Base-by-base conservation (phyloP, 768 basidiomycete genomes). In the Hysterangium stoloniferum region DNA sequence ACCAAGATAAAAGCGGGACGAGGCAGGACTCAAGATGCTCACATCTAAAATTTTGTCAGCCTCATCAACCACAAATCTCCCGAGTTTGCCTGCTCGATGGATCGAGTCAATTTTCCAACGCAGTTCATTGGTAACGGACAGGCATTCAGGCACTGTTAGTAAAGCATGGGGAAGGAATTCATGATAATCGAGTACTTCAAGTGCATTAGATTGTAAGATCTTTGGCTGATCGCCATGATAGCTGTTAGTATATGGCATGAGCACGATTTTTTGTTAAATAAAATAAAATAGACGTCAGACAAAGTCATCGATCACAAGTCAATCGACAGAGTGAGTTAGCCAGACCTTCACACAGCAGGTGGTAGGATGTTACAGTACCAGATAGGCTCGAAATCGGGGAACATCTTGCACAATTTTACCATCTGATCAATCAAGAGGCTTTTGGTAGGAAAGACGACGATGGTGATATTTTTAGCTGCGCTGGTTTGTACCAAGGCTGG, bases 361-460 rank as follows among this genome's bases (percentile, higher is more conserved):
- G n/a, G n/a, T n/a, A n/a, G n/a, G n/a, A n/a, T n/a, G n/a, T n/a
- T n/a, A n/a, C n/a, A n/a, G n/a, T 40, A 51, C 49, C 49, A 51
- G 12, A 51, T 24, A 12, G 41, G 20, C n/a, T 28, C 31, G 9
- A 51, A 27, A 29, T 9, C 9, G 13, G 44, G 44, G 7, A 27
- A 20, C 44, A 40, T 28, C 19, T 7, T 31, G 49, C 28, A 31
- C 9, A 51, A 29, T 20, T 33, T 41, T 11, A 4, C 35, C 41
- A 28, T 32, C 33, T 51, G 49, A 51, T 51, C 49, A 17, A 51
- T 41, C 1, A 51, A 33, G 20, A 51, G 19, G 22, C 38, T 32
- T 7, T 27, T 42, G 6, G 49, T 51, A 20, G 49, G 49, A 19
- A 13, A 51, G 7, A 51, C 37, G 5, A 51, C 49, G 31, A 51